Evolutionary conservation across 192 early-diverging fungal species (phyloP), one percentile per base, ranked within the genome.

Genomic region (Backusella macrospora): DNA sequence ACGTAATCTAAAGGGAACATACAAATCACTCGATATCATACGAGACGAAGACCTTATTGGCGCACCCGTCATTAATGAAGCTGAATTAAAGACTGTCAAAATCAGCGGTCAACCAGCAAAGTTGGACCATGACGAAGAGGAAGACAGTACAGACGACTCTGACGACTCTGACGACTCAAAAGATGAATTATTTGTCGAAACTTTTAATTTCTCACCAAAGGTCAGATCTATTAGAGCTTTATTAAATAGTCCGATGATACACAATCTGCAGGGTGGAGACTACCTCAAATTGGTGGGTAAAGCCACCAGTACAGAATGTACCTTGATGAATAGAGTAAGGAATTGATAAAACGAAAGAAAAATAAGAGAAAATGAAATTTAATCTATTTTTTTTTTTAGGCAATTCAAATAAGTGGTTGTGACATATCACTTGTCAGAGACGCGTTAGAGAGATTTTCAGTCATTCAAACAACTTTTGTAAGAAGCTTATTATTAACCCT

Each of bases 181-280:
- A 23, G 52, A 26, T 13, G 26, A 29, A 10, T 23, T 59, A 3
- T 26, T 59, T 12, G n/a, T 59, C 9, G 52, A 26, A 23, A 59
- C 52, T 13, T 59, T 65, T 6, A 34, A 39, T 9, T 14, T 65
- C 3, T 65, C 63, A 0, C 3, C 63, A 39, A 40, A 39, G 16
- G 38, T 65, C 0, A 39, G 14, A 40, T 65, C 29, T 4, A 6
- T 40, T 15, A 40, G n/a, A 29, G 63, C 14, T 13, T 39, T 65
- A 6, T 21, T 65, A 13, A 65, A 16, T n/a, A 65, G 38, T 40
- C 34, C 34, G 34, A 7, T 18, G 2, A 34, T 39, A 15, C 38
- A 65, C 6, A 34, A 65, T 65, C n/a, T 65, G 63, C 52, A 65
- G n/a, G n/a, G 34, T 65, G 63, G 38, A 9, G 38, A 65, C 9